Evolutionary conservation across 23 red algal species (phyloP), one percentile per base, ranked within the genome.

Genomic region (Cyanidium caldarium): DNA sequence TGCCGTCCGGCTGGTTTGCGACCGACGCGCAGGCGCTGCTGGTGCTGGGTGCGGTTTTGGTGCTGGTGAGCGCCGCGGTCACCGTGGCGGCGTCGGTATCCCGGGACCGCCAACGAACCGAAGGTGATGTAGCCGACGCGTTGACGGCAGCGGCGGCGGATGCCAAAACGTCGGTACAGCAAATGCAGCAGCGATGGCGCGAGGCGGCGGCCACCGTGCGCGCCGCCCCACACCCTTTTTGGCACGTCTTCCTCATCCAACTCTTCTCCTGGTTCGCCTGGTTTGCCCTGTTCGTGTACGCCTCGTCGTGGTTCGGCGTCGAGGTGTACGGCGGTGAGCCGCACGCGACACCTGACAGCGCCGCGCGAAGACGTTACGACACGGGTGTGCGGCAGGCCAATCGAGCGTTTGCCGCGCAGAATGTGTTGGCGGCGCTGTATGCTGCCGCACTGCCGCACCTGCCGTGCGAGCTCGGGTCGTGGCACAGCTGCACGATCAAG

Each of bases 231-330:
- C 36, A 44, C 3, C 80, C 92, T 3, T 98, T 83, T 69, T 98
- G 92, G 92, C 40, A 40, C 25, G 82, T 98, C 23, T 98, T 89
- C 67, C 3, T 45, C 14, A 72, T 98, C 3, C 84, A 98, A 46
- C 72, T 86, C 14, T 87, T 76, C 46, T 85, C 92, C 17, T 98
- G 92, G 92, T 79, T 82, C 76, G 92, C 76, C 19, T 98, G 78
- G 37, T 98, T 98, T 67, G 56, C 83, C 1, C 45, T 89, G 23
- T 85, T 88, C 44, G 92, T 98, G 25, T 98, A 78, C 58, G 80
- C 67, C 1, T 80, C 75, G 46, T 45, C 75, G 15, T 98, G 92
- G 92, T 78, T 98, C 30, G 92, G 75, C 14, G 46, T 46, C 28
- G 83, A 98, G 38, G 80, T 98, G 16, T 86, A 72, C 42, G 31